These are phyloP conservation scores for Sergeia podlipaevii DNA, from an alignment of 208 protist species.

Conservation along the genomic window DNA sequence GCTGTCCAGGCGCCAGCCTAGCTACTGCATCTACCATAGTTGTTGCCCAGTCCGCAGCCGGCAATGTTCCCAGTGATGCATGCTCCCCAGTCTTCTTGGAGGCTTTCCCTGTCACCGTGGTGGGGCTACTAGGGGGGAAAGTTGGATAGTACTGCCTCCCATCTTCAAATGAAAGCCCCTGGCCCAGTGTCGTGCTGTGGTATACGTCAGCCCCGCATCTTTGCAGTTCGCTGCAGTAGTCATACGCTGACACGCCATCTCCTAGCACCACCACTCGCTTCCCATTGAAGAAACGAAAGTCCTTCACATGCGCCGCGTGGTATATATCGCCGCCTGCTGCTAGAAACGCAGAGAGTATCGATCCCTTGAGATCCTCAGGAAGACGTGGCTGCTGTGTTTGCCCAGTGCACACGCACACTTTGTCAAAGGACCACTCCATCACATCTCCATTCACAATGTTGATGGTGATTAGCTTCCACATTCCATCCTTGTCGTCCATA, in stretches of 20 bases:
- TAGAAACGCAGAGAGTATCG: slow-evolving; percentile 34
- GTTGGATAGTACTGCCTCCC: not conserved
- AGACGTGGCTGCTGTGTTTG: slow-evolving; percentile 78
- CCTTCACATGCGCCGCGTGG: slow-evolving; percentile 82
- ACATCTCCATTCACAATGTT: slow-evolving; percentile 84
- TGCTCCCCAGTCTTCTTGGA: not conserved
- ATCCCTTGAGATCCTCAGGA: slow-evolving; percentile 40
- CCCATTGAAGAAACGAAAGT: slow-evolving; percentile 65
- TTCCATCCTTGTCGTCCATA: slow-evolving; percentile 21
- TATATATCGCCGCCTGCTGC: slow-evolving; percentile 65
- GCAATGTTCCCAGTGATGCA: not conserved
- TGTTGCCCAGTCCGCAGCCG: too few relatives aligned
- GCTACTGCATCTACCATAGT: too few relatives aligned
- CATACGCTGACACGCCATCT: slow-evolving; percentile 75
- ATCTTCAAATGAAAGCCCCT: not conserved
- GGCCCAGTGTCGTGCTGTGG: slow-evolving; percentile 40
- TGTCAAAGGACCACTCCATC: slow-evolving; percentile 87
- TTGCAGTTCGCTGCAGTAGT: slow-evolving; percentile 73
- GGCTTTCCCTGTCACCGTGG: not conserved
- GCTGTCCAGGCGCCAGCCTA: not conserved
- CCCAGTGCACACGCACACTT: slow-evolving; percentile 83
- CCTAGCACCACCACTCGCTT: slow-evolving; percentile 82
- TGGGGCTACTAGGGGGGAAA: not conserved
- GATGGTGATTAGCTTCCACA: slow-evolving; percentile 86
- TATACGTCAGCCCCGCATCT: slow-evolving; percentile 63